Evolutionary conservation across 2,329 filamentous ascomycete species (phyloP), one percentile per base, ranked within the genome.

Genomic region (Coniochaeta prunicola): DNA sequence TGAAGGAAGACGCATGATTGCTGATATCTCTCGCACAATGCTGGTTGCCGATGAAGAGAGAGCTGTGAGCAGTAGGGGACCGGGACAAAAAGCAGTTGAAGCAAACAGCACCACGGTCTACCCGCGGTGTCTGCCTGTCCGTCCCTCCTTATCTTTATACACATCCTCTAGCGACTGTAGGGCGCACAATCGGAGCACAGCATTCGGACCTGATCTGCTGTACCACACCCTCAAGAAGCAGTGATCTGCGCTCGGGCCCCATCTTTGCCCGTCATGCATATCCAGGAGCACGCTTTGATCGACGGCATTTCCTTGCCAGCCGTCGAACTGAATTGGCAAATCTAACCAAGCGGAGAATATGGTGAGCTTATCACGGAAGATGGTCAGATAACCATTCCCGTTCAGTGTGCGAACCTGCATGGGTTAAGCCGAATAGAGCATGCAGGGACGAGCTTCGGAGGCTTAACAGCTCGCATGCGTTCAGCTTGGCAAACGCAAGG

Each of bases 1-100:
- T n/a, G 63, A 61, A 0, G 69, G 70, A 31, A 68, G 36, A 40
- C 50, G 42, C 69, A 72, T 71, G 24, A 30, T 50, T 1, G 45
- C 21, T 10, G 36, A 38, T 38, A n/a, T 13, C 10, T 15, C 12
- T 48, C 4, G 21, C 24, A 10, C 7, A 15, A 12, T 17, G 19
- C 45, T 28, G 24, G 15, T 50, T 2, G 17, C 19, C 15, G 36
- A 38, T 3, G 17, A 45, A 24, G 40, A 12, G 19, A 45, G 13
- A 45, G 10, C 36, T n/a, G 21, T n/a, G n/a, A n/a, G n/a, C n/a
- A n/a, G 24, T 13, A 45, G 21, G 21, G 4, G 21, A 24, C 40
- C 24, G 40, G 13, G 21, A 45, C 19, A 50, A n/a, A 17, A 2
- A 50, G 45, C 15, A 30, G 21, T 8, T 17, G 45, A 30, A 17